Evolutionary conservation across 1,139 yeast genomes (phyloP).

Genomic region (Candida tetrigidarum): DNA sequence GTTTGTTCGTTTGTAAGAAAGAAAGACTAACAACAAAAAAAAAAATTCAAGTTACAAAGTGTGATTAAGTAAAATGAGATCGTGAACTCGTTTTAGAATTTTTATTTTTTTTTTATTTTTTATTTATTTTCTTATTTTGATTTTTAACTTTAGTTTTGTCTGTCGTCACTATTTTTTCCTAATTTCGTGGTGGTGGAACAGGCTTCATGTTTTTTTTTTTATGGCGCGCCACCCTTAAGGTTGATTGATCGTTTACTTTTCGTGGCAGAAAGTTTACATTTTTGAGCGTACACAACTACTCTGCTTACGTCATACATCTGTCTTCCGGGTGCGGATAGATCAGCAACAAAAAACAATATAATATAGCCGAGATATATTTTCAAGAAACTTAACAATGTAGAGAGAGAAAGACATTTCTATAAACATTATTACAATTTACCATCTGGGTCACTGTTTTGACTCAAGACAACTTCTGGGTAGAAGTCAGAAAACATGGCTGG

Average conservation of each 20-base stretch:
- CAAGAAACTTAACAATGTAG: no score
- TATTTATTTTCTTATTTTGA: no score
- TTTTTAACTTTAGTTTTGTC: no score
- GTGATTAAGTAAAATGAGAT: background rate
- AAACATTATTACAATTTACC: conserved; percentile 20
- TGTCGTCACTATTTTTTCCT: conserved; percentile 1
- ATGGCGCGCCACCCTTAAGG: no score
- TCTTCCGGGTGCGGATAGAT: background rate
- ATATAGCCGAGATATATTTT: background rate
- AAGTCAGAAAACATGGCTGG: conserved; percentile 32
- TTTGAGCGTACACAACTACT: no score
- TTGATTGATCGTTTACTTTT: no score
- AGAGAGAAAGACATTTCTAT: no score
- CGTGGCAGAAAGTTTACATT: no score
- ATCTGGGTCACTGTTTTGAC: conserved; percentile 27
- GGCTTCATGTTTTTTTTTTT: background rate
- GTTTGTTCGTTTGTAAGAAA: background rate
- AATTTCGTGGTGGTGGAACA: no score
- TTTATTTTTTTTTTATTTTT: conserved; percentile 2
- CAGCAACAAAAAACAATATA: background rate
- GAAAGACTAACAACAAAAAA: background rate
- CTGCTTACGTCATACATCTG: conserved; percentile 1
- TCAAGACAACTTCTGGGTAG: conserved; percentile 37
- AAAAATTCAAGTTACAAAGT: no score
- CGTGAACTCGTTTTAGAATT: background rate